These are phyloP conservation scores for Blastobotrys robertii DNA, from an alignment of 805 yeast species.

Conservation along the genomic window DNA sequence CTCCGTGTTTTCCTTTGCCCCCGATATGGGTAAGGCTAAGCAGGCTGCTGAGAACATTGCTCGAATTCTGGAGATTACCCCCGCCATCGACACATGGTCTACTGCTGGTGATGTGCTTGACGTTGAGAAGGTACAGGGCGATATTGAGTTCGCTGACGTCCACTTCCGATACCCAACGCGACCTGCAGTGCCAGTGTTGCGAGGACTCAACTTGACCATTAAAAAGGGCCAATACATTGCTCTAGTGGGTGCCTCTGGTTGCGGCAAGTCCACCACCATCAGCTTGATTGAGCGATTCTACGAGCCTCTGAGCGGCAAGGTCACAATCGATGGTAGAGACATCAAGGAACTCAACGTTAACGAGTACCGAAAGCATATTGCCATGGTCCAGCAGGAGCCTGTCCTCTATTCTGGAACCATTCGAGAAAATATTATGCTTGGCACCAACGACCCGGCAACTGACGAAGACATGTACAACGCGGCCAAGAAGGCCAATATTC, in stretches of 20 bases:
- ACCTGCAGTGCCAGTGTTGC: conserved; percentile 39
- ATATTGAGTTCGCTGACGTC: conserved; percentile 45
- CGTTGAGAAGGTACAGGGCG: conserved; percentile 33
- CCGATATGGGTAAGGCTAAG: conserved; percentile 35
- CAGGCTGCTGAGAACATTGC: conserved; percentile 28
- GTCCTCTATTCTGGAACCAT: conserved; percentile 46
- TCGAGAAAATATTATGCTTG: conserved; percentile 45
- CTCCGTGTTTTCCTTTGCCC: conserved; percentile 30
- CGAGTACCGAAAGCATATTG: conserved; percentile 41
- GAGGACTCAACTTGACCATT: conserved; percentile 40
- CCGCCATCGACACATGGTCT: conserved; percentile 26
- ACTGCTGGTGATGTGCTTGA: conserved; percentile 22
- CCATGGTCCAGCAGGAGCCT: conserved; percentile 56
- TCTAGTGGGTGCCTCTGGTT: conserved; percentile 57
- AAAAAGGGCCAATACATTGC: conserved; percentile 45
- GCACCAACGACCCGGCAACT: conserved; percentile 29
- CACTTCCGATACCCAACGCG: conserved; percentile 59
- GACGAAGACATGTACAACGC: conserved; percentile 39
- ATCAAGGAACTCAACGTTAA: conserved; percentile 40
- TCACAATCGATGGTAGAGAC: conserved; percentile 42
- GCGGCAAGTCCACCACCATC: conserved; percentile 53
- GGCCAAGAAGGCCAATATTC: conserved; percentile 44
- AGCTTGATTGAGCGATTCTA: conserved; percentile 41
- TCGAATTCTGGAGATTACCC: conserved; percentile 24
- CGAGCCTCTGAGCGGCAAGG: conserved; percentile 38